phyloP scores from a whole-genome alignment of 2,329 filamentous ascomycete species.

The Talaromyces pinophilus region DNA sequence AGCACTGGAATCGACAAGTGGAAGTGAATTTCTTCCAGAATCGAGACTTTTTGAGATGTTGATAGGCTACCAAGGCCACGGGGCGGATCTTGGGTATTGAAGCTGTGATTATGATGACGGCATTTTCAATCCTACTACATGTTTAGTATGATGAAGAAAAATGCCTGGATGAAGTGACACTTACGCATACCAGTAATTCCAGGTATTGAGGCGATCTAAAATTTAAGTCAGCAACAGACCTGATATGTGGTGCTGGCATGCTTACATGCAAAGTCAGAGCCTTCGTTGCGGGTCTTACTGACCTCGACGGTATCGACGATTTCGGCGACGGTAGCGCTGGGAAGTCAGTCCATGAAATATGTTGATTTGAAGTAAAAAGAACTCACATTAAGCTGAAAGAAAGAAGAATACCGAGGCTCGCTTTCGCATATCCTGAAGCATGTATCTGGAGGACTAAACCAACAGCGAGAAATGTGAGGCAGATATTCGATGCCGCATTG shows the following conservation, averaged over 20 bases:
- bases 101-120: constrained; percentile 22
- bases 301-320: constrained; percentile 19
- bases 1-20: background rate
- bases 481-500: constrained; percentile 22
- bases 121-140: constrained; percentile 19
- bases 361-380: background rate
- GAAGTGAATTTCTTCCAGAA: background rate
- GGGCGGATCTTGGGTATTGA: constrained; percentile 23
- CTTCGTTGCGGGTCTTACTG: background rate
- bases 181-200: constrained; percentile 24
- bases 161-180: background rate
- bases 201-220: constrained; percentile 12
- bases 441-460: constrained; percentile 16
- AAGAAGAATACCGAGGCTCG: constrained; percentile 16
- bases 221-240: background rate
- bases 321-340: constrained; percentile 19
- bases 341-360: background rate
- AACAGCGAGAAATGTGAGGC: constrained; percentile 20
- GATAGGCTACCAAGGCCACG: background rate
- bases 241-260: background rate
- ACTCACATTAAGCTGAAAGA: constrained; percentile 22
- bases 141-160: background rate
- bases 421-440: constrained; percentile 12
- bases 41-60: constrained; percentile 2
- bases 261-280: constrained; percentile 23